Evolutionary conservation across 2,329 filamentous ascomycete species (phyloP).

Genomic region (Colletotrichum sp.): DNA sequence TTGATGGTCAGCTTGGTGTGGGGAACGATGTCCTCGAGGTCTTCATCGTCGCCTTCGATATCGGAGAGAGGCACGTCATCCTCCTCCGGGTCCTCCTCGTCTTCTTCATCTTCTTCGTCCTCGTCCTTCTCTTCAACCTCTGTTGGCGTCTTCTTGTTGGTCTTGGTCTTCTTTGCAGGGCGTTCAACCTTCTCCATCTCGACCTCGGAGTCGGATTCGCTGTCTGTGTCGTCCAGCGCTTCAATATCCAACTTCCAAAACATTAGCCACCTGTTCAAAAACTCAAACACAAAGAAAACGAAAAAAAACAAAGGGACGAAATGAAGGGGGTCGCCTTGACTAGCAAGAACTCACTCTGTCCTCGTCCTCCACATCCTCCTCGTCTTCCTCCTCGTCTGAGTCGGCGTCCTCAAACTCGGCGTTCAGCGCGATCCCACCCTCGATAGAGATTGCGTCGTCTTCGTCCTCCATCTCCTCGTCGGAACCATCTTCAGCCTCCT

Average conservation of each 20-base stretch:
- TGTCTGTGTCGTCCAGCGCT: constrained; percentile 65
- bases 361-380: constrained; percentile 30
- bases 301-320: not conserved
- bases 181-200: constrained; percentile 77
- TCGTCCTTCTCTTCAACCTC: constrained; percentile 48
- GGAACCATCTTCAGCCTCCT: constrained; percentile 24
- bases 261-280: constrained; percentile 7
- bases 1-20: constrained; percentile 96
- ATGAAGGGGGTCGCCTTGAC: not conserved
- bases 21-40: constrained; percentile 85
- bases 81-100: constrained; percentile 72
- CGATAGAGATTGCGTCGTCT: constrained; percentile 25
- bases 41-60: constrained; percentile 77
- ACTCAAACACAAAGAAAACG: not conserved
- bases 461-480: constrained; percentile 34
- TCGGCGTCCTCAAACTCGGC: constrained; percentile 19
- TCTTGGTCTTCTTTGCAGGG: constrained; percentile 47
- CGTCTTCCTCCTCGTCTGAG: constrained; percentile 27
- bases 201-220: constrained; percentile 70
- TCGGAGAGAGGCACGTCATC: constrained; percentile 92
- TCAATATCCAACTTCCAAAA: constrained; percentile 53
- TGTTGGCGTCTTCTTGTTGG: constrained; percentile 30
- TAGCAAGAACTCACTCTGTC: constrained; percentile 21
- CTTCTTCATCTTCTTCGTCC: constrained; percentile 48
- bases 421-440: constrained; percentile 33